Percentiles rank a stretch among this genome's conserved stretches.
Conservation (phyloP, 129 eudicot genomes). For the Helianthus tuberosus region DNA sequence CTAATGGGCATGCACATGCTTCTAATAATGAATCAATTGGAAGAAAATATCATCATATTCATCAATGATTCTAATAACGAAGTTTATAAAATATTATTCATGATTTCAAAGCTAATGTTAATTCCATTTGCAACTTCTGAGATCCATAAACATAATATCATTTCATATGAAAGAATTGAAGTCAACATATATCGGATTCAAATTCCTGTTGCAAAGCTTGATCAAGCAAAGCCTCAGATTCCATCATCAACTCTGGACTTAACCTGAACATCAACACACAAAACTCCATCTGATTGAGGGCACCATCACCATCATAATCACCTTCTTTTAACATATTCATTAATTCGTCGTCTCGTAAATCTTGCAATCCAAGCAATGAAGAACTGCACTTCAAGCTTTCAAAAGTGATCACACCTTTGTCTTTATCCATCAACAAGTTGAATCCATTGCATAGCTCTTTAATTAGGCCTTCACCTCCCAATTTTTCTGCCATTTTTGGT, state of each 20-base stretch:
- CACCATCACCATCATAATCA: constrained; percentile 61
- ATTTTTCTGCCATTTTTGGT: constrained; percentile 58
- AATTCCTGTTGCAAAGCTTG: constrained; percentile 49
- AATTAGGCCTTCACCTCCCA: constrained; percentile 57
- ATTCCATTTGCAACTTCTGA: not conserved
- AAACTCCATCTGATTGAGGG: constrained; percentile 57
- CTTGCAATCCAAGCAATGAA: constrained; percentile 50
- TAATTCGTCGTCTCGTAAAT: constrained; percentile 53
- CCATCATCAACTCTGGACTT: constrained; percentile 56
- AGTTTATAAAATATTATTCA: constrained; percentile 6
- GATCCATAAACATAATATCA: constrained; percentile 2
- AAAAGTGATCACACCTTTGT: constrained; percentile 57
- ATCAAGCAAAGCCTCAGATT: constrained; percentile 56
- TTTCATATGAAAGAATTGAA: constrained; percentile 4
- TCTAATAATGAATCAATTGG: not conserved
- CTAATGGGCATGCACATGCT: not conserved
- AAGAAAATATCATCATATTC: not conserved
- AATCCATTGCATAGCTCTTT: constrained; percentile 65
- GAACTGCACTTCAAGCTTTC: constrained; percentile 62
- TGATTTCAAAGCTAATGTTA: not conserved
- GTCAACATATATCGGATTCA: not conserved
- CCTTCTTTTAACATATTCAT: constrained; percentile 58
- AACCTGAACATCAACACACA: constrained; percentile 73
- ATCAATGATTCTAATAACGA: not conserved
- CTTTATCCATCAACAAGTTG: constrained; percentile 48